Conservation (phyloP, 805 yeast genomes). For the Phaffomyces opuntiae region DNA sequence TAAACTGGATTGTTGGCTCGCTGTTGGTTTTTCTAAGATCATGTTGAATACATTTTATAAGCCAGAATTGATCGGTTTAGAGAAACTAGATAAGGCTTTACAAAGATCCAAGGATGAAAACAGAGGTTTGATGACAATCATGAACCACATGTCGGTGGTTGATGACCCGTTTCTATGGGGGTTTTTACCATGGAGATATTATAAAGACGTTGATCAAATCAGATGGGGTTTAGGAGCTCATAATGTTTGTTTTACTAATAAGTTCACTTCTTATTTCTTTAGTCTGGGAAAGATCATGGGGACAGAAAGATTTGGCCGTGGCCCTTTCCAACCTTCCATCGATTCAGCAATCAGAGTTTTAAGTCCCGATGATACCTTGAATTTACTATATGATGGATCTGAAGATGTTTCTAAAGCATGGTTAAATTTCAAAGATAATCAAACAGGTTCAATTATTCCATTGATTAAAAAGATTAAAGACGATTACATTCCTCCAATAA, state of each 20-base stretch:
- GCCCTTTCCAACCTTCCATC: slow-evolving; percentile 85
- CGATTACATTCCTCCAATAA: slow-evolving; percentile 45
- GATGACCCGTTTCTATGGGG: slow-evolving; percentile 95
- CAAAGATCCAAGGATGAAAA: slow-evolving; percentile 58
- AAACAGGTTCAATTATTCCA: slow-evolving; percentile 1
- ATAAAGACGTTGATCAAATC: slow-evolving; percentile 52
- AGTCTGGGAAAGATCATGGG: slow-evolving; percentile 84
- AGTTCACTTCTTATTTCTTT: slow-evolving; percentile 52
- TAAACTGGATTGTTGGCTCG: slow-evolving; percentile 57
- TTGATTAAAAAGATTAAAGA: slow-evolving; percentile 14
- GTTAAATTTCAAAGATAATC: slow-evolving; percentile 7
- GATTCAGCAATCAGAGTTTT: slow-evolving; percentile 81
- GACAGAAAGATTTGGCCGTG: slow-evolving; percentile 82
- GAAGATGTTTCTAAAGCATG: slow-evolving; percentile 13
- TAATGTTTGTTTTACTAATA: slow-evolving; percentile 73
- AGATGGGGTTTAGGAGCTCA: slow-evolving; percentile 96
- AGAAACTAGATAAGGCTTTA: slow-evolving; percentile 58
- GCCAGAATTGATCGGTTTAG: slow-evolving; percentile 54
- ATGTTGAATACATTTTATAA: slow-evolving; percentile 56
- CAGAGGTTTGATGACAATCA: slow-evolving; percentile 72
- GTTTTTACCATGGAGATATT: slow-evolving; percentile 66
- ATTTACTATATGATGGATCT: slow-evolving; percentile 32
- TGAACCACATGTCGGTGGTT: slow-evolving; percentile 88
- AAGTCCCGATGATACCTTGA: slow-evolving; percentile 63
- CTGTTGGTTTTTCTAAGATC: slow-evolving; percentile 58